Conservation (phyloP, 805 yeast genomes). For the Candida ficus region DNA sequence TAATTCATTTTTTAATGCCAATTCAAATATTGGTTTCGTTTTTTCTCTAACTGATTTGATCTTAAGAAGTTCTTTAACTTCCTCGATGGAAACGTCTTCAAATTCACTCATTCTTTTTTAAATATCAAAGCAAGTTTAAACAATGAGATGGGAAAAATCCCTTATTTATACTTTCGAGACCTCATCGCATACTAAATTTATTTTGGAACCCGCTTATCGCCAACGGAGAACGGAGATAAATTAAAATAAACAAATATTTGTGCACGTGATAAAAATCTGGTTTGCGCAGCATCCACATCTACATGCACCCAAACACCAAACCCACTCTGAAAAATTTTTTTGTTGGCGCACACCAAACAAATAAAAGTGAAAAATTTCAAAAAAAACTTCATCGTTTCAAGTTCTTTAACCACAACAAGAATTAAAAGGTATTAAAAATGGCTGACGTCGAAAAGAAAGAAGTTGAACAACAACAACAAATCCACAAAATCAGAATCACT, state of each 20-base stretch:
- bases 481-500: conserved; percentile 98
- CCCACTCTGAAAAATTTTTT: conserved; percentile 12
- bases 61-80: conserved; percentile 35
- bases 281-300: too few relatives aligned
- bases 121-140: too few relatives aligned
- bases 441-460: conserved; percentile 84
- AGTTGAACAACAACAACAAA: conserved; percentile 72
- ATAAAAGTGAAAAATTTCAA: conserved; percentile 12
- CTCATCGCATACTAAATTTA: too few relatives aligned
- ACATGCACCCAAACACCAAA: conserved; percentile 3
- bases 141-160: too few relatives aligned
- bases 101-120: conserved; percentile 4
- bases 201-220: too few relatives aligned
- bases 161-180: not conserved
- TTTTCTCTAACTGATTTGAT: conserved; percentile 54
- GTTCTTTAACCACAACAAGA: conserved; percentile 23
- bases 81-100: conserved; percentile 1
- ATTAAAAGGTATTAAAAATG: conserved; percentile 51
- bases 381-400: not conserved
- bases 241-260: not conserved
- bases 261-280: conserved; percentile 1
- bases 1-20: conserved; percentile 32
- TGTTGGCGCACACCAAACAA: not conserved
- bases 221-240: conserved; percentile 2
- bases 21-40: conserved; percentile 36